Base-by-base conservation (phyloP, 2,329 filamentous ascomycete genomes). In the Fusarium sp. region DNA sequence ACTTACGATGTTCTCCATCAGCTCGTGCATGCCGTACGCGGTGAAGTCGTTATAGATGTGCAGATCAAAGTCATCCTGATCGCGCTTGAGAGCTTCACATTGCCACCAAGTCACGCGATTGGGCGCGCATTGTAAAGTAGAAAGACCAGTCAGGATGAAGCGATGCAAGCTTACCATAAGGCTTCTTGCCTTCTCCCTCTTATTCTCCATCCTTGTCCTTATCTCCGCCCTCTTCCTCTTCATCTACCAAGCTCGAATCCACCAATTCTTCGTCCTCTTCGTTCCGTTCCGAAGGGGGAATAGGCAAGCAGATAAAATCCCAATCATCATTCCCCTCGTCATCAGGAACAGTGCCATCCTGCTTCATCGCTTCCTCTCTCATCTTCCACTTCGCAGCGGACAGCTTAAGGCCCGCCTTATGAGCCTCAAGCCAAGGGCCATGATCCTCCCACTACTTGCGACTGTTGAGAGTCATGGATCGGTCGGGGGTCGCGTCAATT, bases 21-120 rank as follows among this genome's bases (percentile, higher is more conserved):
- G 68, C 73, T 86, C 83, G 1, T 85, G 44, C 10, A 75, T 54
- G 2, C 83, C 83, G 46, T 83, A 84, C 6, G 62, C 74, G 8
- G 54, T 70, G 49, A 81, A 81, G 63, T 85, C 81, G 54, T 84
- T 85, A 71, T 78, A 84, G 4, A 79, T 79, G 69, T 83, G 76
- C 80, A 85, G 81, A 9, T 20, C 20, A 44, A 85, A 84, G 40
- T 63, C 64, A 50, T 85, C 82, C 3, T 80, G 82, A 51, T 75
- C 68, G 18, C 63, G 64, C 43, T 76, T 75, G 38, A 56, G 24
- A 18, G 59, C 47, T 29, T 76, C 75, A 11, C 61, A 57, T 3
- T 40, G 6, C 73, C 75, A 76, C 72, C 72, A 76, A 11, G 9
- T 40, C 1, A 11, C 3, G 5, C 73, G 65, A 22, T 75, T 66